A percentile compares a stretch with the other conserved stretches of the same genome.
These are phyloP conservation scores for Ceratocystis destructans DNA, from an alignment of 2,329 filamentous ascomycete species.

Conservation along the genomic window DNA sequence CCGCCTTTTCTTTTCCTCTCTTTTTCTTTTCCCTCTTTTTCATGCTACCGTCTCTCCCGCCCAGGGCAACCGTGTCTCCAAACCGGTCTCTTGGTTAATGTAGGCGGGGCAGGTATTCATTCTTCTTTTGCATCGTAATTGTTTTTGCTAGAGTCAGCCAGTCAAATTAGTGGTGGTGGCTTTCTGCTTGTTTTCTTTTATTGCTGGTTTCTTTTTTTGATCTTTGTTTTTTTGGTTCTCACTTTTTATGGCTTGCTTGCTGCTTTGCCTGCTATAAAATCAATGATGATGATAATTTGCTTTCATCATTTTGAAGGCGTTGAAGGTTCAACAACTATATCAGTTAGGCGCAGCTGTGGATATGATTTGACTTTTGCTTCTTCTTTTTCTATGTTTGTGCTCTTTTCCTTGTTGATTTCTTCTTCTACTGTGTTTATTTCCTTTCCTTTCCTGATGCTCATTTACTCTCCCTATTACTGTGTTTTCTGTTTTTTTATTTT, in stretches of 20 bases:
- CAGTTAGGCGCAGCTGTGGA: slow-evolving; percentile 23
- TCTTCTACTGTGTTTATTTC: slow-evolving; percentile 20
- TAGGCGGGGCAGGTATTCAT: slow-evolving; percentile 2
- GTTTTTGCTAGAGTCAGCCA: not conserved
- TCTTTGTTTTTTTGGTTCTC: slow-evolving; percentile 5
- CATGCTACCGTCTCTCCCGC: not conserved
- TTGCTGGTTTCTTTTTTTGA: slow-evolving; percentile 2
- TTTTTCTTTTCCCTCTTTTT: not conserved
- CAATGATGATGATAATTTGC: slow-evolving; percentile 19
- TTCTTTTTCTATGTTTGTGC: slow-evolving; percentile 21
- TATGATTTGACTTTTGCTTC: slow-evolving; percentile 22
- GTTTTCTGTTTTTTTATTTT: not conserved
- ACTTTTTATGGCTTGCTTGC: slow-evolving; percentile 11
- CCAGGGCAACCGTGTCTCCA: not conserved
- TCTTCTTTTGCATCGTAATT: slow-evolving; percentile 8
- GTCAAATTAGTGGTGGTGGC: not conserved
- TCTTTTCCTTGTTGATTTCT: slow-evolving; percentile 19
- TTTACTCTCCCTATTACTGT: slow-evolving; percentile 2
- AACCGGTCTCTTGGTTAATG: slow-evolving; percentile 3
- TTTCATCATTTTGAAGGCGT: slow-evolving; percentile 21
- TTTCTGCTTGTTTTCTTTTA: not conserved
- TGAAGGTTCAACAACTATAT: slow-evolving; percentile 29
- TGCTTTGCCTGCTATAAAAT: slow-evolving; percentile 16
- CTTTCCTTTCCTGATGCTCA: slow-evolving; percentile 19
- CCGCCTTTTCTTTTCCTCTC: not conserved